phyloP scores from a whole-genome alignment of 2,329 filamentous ascomycete genomes.

The Diplodia mutila region DNA sequence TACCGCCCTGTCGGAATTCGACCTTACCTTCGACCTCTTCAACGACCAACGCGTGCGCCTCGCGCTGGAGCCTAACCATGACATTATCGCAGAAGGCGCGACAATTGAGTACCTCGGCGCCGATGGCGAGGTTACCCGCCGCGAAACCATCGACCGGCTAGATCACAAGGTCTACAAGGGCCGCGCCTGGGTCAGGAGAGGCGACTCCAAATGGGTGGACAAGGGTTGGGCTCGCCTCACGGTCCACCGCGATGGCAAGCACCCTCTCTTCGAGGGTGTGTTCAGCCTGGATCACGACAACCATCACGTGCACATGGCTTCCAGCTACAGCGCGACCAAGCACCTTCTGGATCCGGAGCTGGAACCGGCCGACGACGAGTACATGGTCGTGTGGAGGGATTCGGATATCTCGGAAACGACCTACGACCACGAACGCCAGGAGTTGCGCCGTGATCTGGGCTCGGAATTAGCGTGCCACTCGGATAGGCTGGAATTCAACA shows the following conservation, averaged over 20 bases:
- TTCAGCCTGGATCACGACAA: constrained; percentile 81
- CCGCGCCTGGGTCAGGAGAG: constrained; percentile 66
- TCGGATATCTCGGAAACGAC: constrained; percentile 69
- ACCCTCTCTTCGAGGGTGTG: constrained; percentile 86
- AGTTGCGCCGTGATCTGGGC: constrained; percentile 63
- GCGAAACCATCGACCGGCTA: constrained; percentile 71
- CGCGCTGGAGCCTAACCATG: constrained; percentile 84
- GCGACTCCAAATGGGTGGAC: constrained; percentile 68
- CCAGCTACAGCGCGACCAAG: constrained; percentile 73
- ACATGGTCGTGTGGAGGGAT: constrained; percentile 90
- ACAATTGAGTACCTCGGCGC: constrained; percentile 71
- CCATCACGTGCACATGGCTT: constrained; percentile 81
- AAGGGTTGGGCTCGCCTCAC: constrained; percentile 87
- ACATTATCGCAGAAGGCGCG: constrained; percentile 79
- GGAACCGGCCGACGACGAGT: constrained; percentile 63
- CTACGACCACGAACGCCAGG: constrained; percentile 52
- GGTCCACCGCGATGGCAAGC: constrained; percentile 72
- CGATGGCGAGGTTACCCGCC: constrained; percentile 68
- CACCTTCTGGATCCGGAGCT: constrained; percentile 72
- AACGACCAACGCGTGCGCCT: constrained; percentile 70
- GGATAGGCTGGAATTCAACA: constrained; percentile 80
- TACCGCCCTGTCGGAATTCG: constrained; percentile 80
- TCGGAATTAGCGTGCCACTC: constrained; percentile 65
- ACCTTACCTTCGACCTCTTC: constrained; percentile 76
- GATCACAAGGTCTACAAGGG: constrained; percentile 87